A percentile compares a stretch with the other conserved stretches of the same genome.
Evolutionary conservation across 2,329 filamentous ascomycete genomes (phyloP).

Genomic region (Cytospora leucostoma): DNA sequence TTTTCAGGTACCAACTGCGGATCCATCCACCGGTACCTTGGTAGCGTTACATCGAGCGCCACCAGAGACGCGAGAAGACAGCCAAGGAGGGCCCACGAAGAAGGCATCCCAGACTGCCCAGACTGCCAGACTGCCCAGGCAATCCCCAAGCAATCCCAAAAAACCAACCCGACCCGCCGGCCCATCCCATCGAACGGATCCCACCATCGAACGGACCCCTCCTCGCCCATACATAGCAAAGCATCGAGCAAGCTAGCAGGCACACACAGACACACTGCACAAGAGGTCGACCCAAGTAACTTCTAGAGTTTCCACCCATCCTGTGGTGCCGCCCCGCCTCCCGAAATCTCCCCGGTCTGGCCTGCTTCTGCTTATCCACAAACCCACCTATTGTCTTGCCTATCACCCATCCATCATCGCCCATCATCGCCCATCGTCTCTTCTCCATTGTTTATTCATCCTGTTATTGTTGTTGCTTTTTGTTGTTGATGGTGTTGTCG

Average conservation of each 20-base stretch:
- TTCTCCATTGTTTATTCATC: neutral
- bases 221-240: neutral
- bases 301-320: neutral
- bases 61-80: neutral
- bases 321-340: slow-evolving; percentile 15
- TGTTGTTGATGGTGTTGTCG: neutral
- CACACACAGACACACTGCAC: neutral
- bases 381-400: neutral
- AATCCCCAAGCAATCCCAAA: neutral
- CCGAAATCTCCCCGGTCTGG: slow-evolving; percentile 20
- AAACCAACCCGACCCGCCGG: neutral
- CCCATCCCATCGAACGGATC: neutral
- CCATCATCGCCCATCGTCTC: neutral
- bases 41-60: neutral
- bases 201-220: neutral
- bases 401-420: neutral
- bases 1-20: neutral
- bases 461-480: no score
- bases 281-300: neutral
- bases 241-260: neutral
- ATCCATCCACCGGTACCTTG: neutral
- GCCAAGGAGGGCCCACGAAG: neutral
- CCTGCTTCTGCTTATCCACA: neutral
- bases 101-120: no score
- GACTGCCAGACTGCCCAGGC: neutral